Conservation (phyloP, 1,284 basidiomycete genomes). For the Ceratobasidium sp. region DNA sequence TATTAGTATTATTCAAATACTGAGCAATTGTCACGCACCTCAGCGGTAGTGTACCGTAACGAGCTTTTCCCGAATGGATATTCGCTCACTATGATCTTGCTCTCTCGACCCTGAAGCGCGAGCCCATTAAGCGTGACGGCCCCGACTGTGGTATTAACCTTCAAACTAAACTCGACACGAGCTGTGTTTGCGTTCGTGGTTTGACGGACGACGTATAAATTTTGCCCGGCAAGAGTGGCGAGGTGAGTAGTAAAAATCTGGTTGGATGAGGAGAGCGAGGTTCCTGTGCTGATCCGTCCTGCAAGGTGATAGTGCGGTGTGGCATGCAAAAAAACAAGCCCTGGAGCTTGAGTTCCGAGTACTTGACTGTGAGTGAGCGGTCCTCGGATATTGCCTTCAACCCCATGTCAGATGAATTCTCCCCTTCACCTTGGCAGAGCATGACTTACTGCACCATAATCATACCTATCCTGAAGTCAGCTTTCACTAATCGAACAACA, state of each 20-base stretch:
- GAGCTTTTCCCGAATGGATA: constrained; percentile 33
- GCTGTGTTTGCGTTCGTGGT: constrained; percentile 26
- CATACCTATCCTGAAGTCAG: constrained; percentile 12
- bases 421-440: background rate
- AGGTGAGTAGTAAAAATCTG: constrained; percentile 52
- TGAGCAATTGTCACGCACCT: constrained; percentile 20
- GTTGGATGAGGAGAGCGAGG: background rate
- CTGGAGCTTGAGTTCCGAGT: constrained; percentile 41
- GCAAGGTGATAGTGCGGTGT: constrained; percentile 40
- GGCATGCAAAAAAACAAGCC: constrained; percentile 41
- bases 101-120: constrained; percentile 17
- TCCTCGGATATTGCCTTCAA: constrained; percentile 42
- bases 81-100: constrained; percentile 29
- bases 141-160: constrained; percentile 13
- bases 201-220: constrained; percentile 23
- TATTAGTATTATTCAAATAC: background rate
- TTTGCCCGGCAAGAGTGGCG: constrained; percentile 46
- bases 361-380: constrained; percentile 40
- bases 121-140: background rate
- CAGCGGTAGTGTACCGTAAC: constrained; percentile 31
- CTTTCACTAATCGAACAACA: background rate
- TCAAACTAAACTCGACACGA: constrained; percentile 3
- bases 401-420: constrained; percentile 9
- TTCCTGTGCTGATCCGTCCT: constrained; percentile 24
- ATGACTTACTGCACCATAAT: constrained; percentile 24